Evolutionary conservation across 306 rosid genomes (phyloP), one percentile per base, ranked within the genome.

Genomic region (Carpinus fangiana): DNA sequence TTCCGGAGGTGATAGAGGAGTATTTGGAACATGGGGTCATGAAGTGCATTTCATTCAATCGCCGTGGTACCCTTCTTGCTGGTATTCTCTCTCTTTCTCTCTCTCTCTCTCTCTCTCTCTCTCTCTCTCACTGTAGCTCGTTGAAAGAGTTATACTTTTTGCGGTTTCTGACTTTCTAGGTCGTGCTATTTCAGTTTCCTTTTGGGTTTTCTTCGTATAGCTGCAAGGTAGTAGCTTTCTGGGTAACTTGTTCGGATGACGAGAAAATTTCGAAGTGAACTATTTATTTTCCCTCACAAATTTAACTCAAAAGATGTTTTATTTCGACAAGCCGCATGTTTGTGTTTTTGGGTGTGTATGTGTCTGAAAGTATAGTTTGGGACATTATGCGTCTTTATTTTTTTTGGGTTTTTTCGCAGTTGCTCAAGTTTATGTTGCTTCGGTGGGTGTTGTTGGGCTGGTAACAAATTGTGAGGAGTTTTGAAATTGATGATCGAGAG

Each of bases 1-100:
- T 96, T 73, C 99, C 97, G 0, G 98, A 96, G 87, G 98, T 96
- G 57, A 96, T 93, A n/a, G 99, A 96, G 79, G 98, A 96, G 87
- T 96, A 85, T 83, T 67, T 96, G 83, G 98, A 96, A 50, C 88
- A 93, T 88, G 97, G 98, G 8, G 88, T 87, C 54, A 93, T 91
- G 97, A 93, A 96, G 85, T 96, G 97, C 79, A 88, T 93, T 66
- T 93, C 99, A 64, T 93, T 96, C 76, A 95, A 95, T 73, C 96
- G 98, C 52, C 98, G 96, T 0, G 99, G 99, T 68, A 93, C 98
- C 70, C 99, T 95, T 80, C 94, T 95, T 21, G 98, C 99, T 50
- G 98, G 99, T 95, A 88, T 73, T 43, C 11, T 12, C 60, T 31
- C 60, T 54, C 62, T 31, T 2, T 28, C 31, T 28, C 31, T 28